Percentiles rank a stretch among this genome's conserved stretches.
These are phyloP conservation scores for Coccomyxa sp. DNA, from an alignment of 139 green algal genomes.

Conservation along the genomic window DNA sequence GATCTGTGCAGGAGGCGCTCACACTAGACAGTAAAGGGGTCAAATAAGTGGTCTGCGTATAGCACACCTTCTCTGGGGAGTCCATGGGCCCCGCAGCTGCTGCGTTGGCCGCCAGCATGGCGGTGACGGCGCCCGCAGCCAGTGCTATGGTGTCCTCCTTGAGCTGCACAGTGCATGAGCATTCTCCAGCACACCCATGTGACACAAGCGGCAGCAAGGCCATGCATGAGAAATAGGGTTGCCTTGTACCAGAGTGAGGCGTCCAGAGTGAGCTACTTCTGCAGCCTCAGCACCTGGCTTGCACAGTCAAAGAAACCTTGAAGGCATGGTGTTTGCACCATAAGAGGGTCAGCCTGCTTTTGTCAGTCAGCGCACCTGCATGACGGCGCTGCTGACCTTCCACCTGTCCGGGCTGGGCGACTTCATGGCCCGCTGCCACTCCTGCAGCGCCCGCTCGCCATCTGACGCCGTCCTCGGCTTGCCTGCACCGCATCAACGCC, in stretches of 20 bases:
- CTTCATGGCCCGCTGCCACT: neutral
- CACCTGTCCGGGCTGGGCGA: neutral
- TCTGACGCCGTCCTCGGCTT: neutral
- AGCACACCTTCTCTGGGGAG: neutral
- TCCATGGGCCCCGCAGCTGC: neutral
- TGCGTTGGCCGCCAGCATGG: slow-evolving; percentile 17
- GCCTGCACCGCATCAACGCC: neutral
- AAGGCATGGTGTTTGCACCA: neutral
- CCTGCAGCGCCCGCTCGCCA: neutral
- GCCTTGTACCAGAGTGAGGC: neutral
- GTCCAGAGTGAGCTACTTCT: neutral
- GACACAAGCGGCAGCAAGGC: neutral
- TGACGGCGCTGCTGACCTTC: neutral
- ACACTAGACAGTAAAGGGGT: neutral
- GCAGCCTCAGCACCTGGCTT: neutral
- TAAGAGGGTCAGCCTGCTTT: too few species aligned
- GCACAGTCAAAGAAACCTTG: neutral
- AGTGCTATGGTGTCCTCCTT: slow-evolving; percentile 13
- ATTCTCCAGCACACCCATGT: neutral
- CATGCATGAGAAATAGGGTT: neutral
- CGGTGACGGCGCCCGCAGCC: slow-evolving; percentile 18
- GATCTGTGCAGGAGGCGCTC: neutral
- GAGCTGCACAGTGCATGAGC: neutral
- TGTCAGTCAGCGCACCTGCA: too few species aligned
- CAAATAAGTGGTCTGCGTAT: neutral